Evolutionary conservation across 257 asterid species (phyloP).

Genomic region (Anisodus tanguticus): DNA sequence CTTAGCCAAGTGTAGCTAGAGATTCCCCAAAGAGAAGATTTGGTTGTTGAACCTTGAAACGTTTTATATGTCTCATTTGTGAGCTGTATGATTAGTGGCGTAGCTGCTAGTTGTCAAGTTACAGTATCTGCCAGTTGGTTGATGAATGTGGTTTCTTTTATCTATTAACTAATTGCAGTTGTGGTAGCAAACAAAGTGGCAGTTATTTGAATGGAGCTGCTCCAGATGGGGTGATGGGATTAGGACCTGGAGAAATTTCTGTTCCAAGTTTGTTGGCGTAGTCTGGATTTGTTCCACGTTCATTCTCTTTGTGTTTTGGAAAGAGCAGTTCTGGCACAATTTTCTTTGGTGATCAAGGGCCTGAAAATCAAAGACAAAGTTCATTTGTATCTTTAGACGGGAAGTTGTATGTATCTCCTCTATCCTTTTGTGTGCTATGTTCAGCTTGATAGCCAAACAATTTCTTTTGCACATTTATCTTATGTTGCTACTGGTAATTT

Average conservation of each 20-base stretch:
- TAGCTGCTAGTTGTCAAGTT: conserved; percentile 19
- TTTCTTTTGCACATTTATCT: conserved; percentile 27
- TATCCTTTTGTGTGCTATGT: conserved; percentile 23
- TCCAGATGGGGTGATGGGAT: conserved; percentile 84
- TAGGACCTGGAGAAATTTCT: conserved; percentile 82
- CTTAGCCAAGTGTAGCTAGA: background rate
- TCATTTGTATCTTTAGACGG: conserved; percentile 53
- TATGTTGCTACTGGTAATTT: conserved; percentile 25
- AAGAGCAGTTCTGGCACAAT: conserved; percentile 72
- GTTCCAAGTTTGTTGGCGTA: conserved; percentile 77
- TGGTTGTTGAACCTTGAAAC: conserved; percentile 19
- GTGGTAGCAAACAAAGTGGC: conserved; percentile 88
- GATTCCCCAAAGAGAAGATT: conserved; percentile 1
- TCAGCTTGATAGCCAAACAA: background rate
- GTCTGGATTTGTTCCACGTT: conserved; percentile 69
- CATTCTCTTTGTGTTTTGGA: conserved; percentile 81
- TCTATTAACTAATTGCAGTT: conserved; percentile 47
- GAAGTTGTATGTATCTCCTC: conserved; percentile 45
- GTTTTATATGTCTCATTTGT: background rate
- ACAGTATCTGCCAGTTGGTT: conserved; percentile 18
- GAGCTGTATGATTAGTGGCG: background rate
- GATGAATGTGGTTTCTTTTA: conserved; percentile 19
- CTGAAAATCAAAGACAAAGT: conserved; percentile 59
- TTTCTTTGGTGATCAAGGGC: conserved; percentile 79
- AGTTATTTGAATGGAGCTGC: conserved; percentile 71